Base-by-base conservation (phyloP, 1,139 yeast species). In the Candida frijolesensis region DNA sequence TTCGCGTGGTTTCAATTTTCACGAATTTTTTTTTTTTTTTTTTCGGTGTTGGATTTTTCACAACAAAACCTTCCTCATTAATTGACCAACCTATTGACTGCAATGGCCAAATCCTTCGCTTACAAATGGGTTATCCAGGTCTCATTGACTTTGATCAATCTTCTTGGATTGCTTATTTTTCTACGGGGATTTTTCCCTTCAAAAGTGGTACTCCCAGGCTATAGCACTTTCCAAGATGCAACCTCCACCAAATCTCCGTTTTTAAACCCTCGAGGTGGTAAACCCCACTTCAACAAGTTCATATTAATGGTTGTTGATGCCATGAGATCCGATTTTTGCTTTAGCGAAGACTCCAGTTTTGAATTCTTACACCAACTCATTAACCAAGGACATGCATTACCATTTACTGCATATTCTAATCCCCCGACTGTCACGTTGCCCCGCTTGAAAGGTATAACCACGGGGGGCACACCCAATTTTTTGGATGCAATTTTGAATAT, bases 251-350 rank as follows among this genome's bases (percentile, higher is more conserved):
- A 71, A 25, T 43, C 52, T 5, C 56, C 49, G 32, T 56, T 58
- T 15, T 42, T 53, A 32, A 48, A 54, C 14, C 33, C 39, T 14
- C 55, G 58, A 3, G 48, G 47, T 7, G 47, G 37, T 10, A 50
- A 71, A 11, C 80, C 87, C 1, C 79, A 78, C 48, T 94, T 90
- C 63, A 79, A 84, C 49, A 84, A 83, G 56, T 67, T 91, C 38
- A 82, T 94, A 1, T 66, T 95, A 32, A 84, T 95, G 82, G 95
- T 95, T 2, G 86, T 95, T 6, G 99, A 95, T 70, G 99, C 99
- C 2, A 75, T 94, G 76, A 72, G 99, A 55, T 78, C 95, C 11
- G 99, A 95, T 64, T 92, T 91, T 63, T 70, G 91, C 66, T 94
- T 82, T 63, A 83, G 89, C 1, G 76, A 79, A 30, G 60, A 72